Base-by-base conservation (phyloP, 2,329 filamentous ascomycete species). In the Colletotrichum sp. region DNA sequence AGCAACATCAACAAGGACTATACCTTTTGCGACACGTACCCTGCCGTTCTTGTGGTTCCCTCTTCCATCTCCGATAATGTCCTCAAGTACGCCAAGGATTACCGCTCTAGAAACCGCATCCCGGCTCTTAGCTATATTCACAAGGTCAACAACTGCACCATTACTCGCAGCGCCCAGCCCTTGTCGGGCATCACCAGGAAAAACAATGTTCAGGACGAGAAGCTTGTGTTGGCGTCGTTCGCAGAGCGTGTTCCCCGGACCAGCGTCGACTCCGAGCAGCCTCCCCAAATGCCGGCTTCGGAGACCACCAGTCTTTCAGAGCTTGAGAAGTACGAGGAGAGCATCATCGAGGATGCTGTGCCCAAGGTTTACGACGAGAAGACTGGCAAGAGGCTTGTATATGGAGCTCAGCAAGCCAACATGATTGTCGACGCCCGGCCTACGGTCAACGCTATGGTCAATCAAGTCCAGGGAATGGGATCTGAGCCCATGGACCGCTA, bases 401-500 rank as follows among this genome's bases (percentile, higher is more conserved):
- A 98, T 80, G 97, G 97, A 30, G 96, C 96, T 15, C 96, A 98
- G 80, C 95, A 98, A 83, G 92, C 92, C 78, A 99, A 99, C 82
- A 87, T 99, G 75, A 99, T 99, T 79, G 96, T 99, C 61, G 97
- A 99, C 87, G 97, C 97, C 61, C 92, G 97, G 62, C 97, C 97
- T 19, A 97, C 94, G 5, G 93, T 99, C 79, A 99, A 99, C 83
- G 97, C 97, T 25, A 93, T 96, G 79, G 96, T 96, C 8, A 99
- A 98, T 91, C 96, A 98, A 83, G 95, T 96, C 6, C 93, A 96
- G 78, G 97, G 97, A 8, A 93, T 96, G 83, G 97, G 97, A 3
- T 98, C 96, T 1, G 97, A 99, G 85, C 98, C 98, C 81, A 98
- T 99, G 95, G 95, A 98, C 78, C 94, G 98, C 85, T 99, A 99